phyloP scores from a whole-genome alignment of 768 basidiomycete species.

The Leucogyrophana mollusca region DNA sequence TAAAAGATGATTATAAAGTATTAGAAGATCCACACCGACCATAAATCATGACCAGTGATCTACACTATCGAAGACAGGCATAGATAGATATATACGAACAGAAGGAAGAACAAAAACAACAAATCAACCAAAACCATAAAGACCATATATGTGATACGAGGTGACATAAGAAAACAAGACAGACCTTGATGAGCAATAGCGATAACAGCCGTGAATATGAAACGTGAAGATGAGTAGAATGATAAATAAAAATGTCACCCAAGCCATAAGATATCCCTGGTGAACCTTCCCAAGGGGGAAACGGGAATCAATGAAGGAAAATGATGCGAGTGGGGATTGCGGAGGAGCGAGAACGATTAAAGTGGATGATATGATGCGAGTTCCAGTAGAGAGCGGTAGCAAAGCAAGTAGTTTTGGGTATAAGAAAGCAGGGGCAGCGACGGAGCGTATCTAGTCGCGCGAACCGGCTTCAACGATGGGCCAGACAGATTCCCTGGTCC shows the following conservation, averaged over 20 bases:
- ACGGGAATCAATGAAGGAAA: too few relatives aligned
- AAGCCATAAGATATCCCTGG: not conserved
- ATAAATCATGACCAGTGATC: constrained; percentile 18
- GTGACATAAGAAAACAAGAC: too few relatives aligned
- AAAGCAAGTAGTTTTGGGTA: not conserved
- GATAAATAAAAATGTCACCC: not conserved
- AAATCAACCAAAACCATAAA: constrained; percentile 13
- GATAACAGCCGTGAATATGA: not conserved
- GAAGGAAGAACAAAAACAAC: constrained; percentile 20
- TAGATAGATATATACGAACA: constrained; percentile 32
- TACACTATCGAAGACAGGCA: constrained; percentile 26
- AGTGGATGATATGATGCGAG: too few relatives aligned
- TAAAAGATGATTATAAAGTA: constrained; percentile 35
- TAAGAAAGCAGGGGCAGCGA: not conserved
- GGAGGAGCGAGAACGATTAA: constrained; percentile 2
- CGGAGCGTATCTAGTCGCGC: constrained; percentile 20
- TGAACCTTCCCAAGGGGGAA: too few relatives aligned
- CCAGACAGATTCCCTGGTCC: constrained; percentile 27
- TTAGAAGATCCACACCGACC: constrained; percentile 26
- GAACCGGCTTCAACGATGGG: constrained; percentile 24
- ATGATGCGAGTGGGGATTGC: constrained; percentile 24
- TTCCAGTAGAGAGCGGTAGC: not conserved
- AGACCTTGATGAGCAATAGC: too few relatives aligned
- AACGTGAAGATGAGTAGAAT: not conserved
- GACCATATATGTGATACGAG: too few relatives aligned